Evolutionary conservation across 306 rosid species (phyloP).

Genomic region (Cucurbita moschata): DNA sequence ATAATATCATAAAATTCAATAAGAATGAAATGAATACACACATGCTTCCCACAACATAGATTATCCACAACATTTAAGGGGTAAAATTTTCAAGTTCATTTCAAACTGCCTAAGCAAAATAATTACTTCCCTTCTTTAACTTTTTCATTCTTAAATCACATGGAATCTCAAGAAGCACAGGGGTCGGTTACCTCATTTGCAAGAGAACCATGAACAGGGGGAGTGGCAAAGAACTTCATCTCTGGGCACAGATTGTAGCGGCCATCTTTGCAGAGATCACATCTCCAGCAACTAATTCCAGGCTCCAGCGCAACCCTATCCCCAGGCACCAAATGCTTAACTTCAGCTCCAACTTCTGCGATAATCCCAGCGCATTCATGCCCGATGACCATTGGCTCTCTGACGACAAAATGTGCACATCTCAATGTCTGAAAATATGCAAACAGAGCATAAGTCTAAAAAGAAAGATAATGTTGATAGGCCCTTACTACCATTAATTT

Average conservation of each 20-base stretch:
- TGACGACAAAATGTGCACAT: conserved; percentile 57
- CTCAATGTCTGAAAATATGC: conserved; percentile 43
- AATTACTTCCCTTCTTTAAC: neutral
- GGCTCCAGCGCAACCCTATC: conserved; percentile 84
- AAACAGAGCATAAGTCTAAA: neutral
- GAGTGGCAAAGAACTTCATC: conserved; percentile 83
- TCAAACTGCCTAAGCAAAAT: neutral
- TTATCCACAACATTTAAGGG: neutral
- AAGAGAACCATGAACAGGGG: conserved; percentile 83
- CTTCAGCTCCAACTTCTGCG: conserved; percentile 65
- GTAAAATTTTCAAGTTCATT: neutral
- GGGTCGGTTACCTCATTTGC: conserved; percentile 62
- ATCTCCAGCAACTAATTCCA: conserved; percentile 77
- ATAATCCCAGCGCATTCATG: conserved; percentile 92
- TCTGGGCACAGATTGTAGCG: conserved; percentile 78
- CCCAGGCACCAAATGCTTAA: conserved; percentile 39
- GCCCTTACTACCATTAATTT: neutral
- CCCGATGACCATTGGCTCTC: conserved; percentile 91
- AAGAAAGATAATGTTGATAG: neutral
- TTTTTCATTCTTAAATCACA: neutral
- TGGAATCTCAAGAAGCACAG: neutral
- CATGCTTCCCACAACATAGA: neutral
- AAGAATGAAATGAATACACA: neutral
- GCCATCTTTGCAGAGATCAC: conserved; percentile 60
- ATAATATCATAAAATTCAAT: neutral